These are phyloP conservation scores for Salix exigua DNA, from an alignment of 345 rosid species.

Conservation along the genomic window DNA sequence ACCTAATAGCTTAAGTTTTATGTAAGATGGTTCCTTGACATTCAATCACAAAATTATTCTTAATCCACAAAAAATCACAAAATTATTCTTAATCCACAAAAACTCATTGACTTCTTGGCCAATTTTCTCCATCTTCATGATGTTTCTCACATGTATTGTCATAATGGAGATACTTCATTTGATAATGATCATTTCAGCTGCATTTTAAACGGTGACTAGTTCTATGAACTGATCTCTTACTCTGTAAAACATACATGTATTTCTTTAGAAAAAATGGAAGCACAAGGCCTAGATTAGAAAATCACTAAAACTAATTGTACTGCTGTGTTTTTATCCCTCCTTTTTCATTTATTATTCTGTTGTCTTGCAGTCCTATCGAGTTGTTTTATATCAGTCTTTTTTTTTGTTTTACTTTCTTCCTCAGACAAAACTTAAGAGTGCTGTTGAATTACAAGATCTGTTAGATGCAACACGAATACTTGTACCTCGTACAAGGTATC, in stretches of 20 bases:
- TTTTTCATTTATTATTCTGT: conserved; percentile 6
- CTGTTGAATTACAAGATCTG: conserved; percentile 93
- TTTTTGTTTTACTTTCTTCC: background rate
- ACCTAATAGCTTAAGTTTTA: too few species aligned
- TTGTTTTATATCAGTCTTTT: background rate
- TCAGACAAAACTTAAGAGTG: conserved; percentile 98
- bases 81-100: background rate
- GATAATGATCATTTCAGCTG: background rate
- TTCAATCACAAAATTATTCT: background rate
- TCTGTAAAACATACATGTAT: background rate
- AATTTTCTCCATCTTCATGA: background rate
- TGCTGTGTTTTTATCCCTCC: background rate
- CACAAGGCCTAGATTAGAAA: background rate
- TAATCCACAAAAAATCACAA: background rate
- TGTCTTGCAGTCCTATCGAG: background rate
- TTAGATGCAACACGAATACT: conserved; percentile 96
- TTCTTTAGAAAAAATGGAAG: background rate
- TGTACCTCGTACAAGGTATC: conserved; percentile 89
- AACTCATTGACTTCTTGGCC: background rate
- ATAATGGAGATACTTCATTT: background rate
- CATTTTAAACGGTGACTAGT: background rate
- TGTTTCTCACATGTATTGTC: background rate
- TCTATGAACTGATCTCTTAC: background rate
- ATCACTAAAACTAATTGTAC: background rate
- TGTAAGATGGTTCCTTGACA: too few species aligned